Percentiles rank a stretch among this genome's conserved stretches.
phyloP scores from a whole-genome alignment of 2,329 filamentous ascomycete genomes.

The Aureobasidium sp. region DNA sequence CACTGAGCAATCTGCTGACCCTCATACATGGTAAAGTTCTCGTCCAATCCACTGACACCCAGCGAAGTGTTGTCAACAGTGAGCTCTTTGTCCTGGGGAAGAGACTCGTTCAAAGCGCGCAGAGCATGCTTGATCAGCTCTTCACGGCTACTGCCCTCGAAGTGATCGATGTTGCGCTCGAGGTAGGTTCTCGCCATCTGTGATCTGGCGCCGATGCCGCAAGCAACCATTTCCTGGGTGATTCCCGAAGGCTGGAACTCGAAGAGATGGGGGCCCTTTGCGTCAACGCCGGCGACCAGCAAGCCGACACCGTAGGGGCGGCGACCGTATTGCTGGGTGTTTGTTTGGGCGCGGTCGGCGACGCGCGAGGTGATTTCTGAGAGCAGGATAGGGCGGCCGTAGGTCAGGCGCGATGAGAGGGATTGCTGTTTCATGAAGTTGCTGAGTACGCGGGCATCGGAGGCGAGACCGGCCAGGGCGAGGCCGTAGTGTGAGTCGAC shows the following conservation, averaged over 20 bases:
- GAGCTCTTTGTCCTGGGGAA: constrained; percentile 95
- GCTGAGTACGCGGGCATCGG: constrained; percentile 95
- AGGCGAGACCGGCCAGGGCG: constrained; percentile 92
- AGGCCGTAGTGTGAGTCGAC: constrained; percentile 94
- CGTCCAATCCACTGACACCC: constrained; percentile 77
- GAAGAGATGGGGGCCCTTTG: constrained; percentile 89
- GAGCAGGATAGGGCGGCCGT: constrained; percentile 87
- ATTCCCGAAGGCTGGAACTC: constrained; percentile 96
- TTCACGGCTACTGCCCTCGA: constrained; percentile 68
- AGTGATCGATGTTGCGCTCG: constrained; percentile 82
- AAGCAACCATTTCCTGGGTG: constrained; percentile 95
- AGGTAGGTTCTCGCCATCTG: constrained; percentile 98
- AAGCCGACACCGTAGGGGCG: constrained; percentile 93
- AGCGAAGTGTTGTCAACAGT: constrained; percentile 96
- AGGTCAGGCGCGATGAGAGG: constrained; percentile 89
- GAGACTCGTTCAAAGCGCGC: constrained; percentile 84
- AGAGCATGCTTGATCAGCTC: constrained; percentile 88
- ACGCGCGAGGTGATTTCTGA: constrained; percentile 86
- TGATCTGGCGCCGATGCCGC: constrained; percentile 88
- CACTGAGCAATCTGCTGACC: constrained; percentile 79
- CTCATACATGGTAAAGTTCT: constrained; percentile 87
- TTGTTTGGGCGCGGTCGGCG: constrained; percentile 91
- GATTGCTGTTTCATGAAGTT: constrained; percentile 99
- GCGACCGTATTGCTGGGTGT: constrained; percentile 96
- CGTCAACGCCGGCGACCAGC: constrained; percentile 87